Conservation (phyloP, 1,284 basidiomycete species). For the Tilletiopsis washingtonensis region DNA sequence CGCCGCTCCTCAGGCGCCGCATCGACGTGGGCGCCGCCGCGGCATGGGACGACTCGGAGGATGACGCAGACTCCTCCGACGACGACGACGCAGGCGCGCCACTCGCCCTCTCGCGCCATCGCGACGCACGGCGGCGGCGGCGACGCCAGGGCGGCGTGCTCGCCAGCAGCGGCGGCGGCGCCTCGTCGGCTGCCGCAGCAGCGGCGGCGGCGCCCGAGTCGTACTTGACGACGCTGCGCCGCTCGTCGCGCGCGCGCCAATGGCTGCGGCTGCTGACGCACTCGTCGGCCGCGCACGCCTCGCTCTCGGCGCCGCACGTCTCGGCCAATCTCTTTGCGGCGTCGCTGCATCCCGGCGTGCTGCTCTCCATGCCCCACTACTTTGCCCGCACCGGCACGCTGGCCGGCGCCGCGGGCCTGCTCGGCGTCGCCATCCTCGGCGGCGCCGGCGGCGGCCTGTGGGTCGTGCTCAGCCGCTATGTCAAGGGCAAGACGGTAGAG, state of each 20-base stretch:
- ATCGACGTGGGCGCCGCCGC: constrained; percentile 7
- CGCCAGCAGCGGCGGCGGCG: constrained; percentile 3
- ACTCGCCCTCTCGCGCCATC: no score
- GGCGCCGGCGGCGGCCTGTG: constrained; percentile 44
- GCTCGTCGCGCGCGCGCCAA: constrained; percentile 12
- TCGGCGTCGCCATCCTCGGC: constrained; percentile 27
- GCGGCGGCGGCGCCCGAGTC: constrained; percentile 11
- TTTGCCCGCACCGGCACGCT: constrained; percentile 31
- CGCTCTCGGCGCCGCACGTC: constrained; percentile 35
- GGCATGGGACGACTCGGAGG: no score
- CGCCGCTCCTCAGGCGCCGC: not conserved
- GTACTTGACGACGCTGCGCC: constrained; percentile 11
- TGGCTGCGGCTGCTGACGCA: constrained; percentile 27
- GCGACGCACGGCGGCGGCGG: no score
- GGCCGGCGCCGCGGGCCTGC: constrained; percentile 24
- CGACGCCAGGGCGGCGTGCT: no score
- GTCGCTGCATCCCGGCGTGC: constrained; percentile 37
- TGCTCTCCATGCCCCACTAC: constrained; percentile 42
- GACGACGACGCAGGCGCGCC: constrained; percentile 5
- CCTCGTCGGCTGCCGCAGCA: no score
- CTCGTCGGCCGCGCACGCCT: constrained; percentile 30
- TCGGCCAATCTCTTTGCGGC: constrained; percentile 41
- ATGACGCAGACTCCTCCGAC: no score
- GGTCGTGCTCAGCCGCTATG: constrained; percentile 42
- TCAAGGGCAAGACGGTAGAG: constrained; percentile 38